Evolutionary conservation across 495 filamentous ascomycete genomes (phyloP), one percentile per base, ranked within the genome.

Genomic region (Aspergillus biplanus): DNA sequence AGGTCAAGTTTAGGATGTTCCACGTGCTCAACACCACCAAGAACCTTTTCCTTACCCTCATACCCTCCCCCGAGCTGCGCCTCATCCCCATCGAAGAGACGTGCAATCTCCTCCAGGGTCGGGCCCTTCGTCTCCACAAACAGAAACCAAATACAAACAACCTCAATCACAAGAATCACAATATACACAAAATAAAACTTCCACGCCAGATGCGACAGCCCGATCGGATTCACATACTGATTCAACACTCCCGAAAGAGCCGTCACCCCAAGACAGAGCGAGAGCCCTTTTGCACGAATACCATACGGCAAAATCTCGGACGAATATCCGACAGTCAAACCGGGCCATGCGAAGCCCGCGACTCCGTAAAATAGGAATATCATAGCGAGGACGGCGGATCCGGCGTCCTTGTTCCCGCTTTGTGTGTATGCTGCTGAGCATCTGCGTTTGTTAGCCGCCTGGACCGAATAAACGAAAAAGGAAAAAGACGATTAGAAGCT

Each of bases 251-350:
- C 78, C 15, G 86, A 77, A 8, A 82, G 78, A 58, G 88, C 82
- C 47, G 86, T 82, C 13, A 81, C 83, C 33, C 88, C 78, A 56
- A 86, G 81, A 71, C 82, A 83, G 50, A 87, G 75, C 73, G 89
- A 86, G 75, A 90, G 83, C 27, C 89, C 87, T 78, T 90, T 92
- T 16, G 88, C 86, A 16, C 88, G 85, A 53, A 91, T 77, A 47
- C 85, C 82, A 72, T 86, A 92, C 0, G 87, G 87, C 13, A 89
- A 74, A 27, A 91, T 84, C 77, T 91, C 89, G 15, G 87, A 78
- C 0, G 83, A 81, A 63, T 89, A 89, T 32, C 87, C 83, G 58
- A 89, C 42, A 13, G 56, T 58, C 8, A 58, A 33, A 12, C 56
- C 56, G 3, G 42, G 56, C 56, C 42, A 58, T 1, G 56, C 56